Conservation (phyloP, 1,139 yeast genomes). For the Lodderomyces pseudojiufengensis region DNA sequence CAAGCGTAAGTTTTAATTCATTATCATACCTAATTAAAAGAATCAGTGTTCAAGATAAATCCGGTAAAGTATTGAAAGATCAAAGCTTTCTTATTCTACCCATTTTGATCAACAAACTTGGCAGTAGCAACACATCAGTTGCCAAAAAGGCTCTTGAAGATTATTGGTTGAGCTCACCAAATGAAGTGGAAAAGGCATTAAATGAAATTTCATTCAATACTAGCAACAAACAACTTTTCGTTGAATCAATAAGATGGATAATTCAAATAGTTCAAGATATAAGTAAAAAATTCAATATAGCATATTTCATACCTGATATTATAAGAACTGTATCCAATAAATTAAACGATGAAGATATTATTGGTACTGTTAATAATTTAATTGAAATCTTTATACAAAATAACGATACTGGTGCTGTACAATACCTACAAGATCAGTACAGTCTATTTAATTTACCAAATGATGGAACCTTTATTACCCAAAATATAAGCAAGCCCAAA, state of each 20-base stretch:
- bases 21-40: conserved; percentile 74
- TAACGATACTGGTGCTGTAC: neutral
- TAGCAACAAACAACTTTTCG: conserved; percentile 39
- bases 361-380: conserved; percentile 14
- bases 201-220: conserved; percentile 50
- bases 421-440: neutral
- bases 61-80: conserved; percentile 42
- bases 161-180: conserved; percentile 63
- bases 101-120: conserved; percentile 49
- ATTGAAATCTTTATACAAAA: conserved; percentile 17
- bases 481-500: neutral
- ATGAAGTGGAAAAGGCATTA: conserved; percentile 49
- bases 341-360: conserved; percentile 8
- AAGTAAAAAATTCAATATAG: conserved; percentile 32
- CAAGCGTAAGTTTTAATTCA: conserved; percentile 56
- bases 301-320: conserved; percentile 22
- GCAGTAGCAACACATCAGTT: conserved; percentile 33
- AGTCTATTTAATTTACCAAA: neutral
- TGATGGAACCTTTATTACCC: neutral
- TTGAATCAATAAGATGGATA: conserved; percentile 39
- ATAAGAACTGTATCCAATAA: conserved; percentile 5
- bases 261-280: conserved; percentile 27
- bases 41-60: conserved; percentile 64
- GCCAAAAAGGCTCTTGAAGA: conserved; percentile 60
- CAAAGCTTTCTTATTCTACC: conserved; percentile 55